These are phyloP conservation scores for Rostrohypoxylon terebratum DNA, from an alignment of 495 filamentous ascomycete genomes.

Conservation along the genomic window DNA sequence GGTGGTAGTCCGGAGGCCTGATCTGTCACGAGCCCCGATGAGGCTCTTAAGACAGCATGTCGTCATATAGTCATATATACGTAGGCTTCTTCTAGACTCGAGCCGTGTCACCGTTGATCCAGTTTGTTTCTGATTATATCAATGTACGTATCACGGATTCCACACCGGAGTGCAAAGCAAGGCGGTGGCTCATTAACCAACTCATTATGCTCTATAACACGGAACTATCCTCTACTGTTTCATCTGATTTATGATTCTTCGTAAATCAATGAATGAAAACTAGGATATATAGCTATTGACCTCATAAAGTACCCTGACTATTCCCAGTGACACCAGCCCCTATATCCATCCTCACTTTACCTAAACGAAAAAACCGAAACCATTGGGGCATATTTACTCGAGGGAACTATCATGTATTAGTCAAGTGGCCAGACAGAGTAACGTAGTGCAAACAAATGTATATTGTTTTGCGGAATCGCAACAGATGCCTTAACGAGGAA, in stretches of 20 bases:
- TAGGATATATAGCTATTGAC: not conserved
- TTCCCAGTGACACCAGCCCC: not conserved
- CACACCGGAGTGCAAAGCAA: not conserved
- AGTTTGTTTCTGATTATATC: not conserved
- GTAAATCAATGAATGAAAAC: not conserved
- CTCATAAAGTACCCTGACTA: not conserved
- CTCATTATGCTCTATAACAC: not conserved
- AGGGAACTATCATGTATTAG: not conserved
- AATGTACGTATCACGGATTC: not conserved
- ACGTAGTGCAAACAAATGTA: not conserved
- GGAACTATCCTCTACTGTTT: not conserved
- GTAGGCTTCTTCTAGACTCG: not conserved
- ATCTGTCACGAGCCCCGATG: conserved; percentile 5
- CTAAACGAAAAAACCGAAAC: not conserved
- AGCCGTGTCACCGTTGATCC: not conserved
- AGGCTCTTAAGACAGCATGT: conserved; percentile 2
- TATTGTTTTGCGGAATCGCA: too few species aligned
- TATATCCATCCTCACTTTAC: not conserved
- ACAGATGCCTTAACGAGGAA: too few species aligned
- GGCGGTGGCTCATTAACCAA: not conserved
- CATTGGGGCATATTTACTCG: not conserved
- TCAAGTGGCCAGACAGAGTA: not conserved
- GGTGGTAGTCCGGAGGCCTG: not conserved
- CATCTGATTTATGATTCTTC: not conserved
- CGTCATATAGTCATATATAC: conserved; percentile 10